Percentiles rank a stretch among this genome's conserved stretches.
phyloP scores from a whole-genome alignment of 345 rosid genomes.

The Triadica sebifera region DNA sequence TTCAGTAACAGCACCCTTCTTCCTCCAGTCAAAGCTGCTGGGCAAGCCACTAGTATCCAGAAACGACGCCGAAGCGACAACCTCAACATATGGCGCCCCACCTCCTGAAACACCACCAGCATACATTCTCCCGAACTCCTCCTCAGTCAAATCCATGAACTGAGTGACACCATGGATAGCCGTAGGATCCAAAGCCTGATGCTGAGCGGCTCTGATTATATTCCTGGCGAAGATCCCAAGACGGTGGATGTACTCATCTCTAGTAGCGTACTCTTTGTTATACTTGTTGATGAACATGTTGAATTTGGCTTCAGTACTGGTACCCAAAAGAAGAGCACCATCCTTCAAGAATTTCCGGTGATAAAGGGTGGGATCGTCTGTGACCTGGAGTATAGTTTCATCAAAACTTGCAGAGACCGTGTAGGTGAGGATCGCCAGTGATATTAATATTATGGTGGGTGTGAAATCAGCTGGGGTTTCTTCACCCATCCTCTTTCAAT shows the following conservation, averaged over 20 bases:
- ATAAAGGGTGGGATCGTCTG: background rate
- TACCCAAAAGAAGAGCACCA: constrained; percentile 13
- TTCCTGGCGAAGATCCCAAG: constrained; percentile 66
- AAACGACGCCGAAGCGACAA: constrained; percentile 12
- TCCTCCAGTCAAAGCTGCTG: constrained; percentile 78
- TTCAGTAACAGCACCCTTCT: constrained; percentile 81
- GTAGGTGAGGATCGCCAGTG: background rate
- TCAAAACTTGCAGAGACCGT: background rate
- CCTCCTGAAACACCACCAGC: constrained; percentile 53
- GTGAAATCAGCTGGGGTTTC: background rate
- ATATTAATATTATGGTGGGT: background rate
- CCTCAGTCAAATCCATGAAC: constrained; percentile 75
- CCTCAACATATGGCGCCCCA: background rate
- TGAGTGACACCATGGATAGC: constrained; percentile 75
- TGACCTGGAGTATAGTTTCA: constrained; percentile 18
- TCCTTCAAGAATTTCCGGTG: constrained; percentile 5
- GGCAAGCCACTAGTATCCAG: constrained; percentile 58
- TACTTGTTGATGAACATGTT: constrained; percentile 50
- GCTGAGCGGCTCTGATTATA: constrained; percentile 67
- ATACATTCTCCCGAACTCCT: constrained; percentile 66
- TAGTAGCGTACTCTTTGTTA: constrained; percentile 51
- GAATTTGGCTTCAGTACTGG: constrained; percentile 56
- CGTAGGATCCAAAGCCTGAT: constrained; percentile 71
- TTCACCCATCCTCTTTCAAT: background rate
- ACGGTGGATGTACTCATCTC: constrained; percentile 71